Percentiles rank a stretch among this genome's conserved stretches.
Evolutionary conservation across 2,329 filamentous ascomycete genomes (phyloP).

Genomic region (Diaporthe vaccinii): DNA sequence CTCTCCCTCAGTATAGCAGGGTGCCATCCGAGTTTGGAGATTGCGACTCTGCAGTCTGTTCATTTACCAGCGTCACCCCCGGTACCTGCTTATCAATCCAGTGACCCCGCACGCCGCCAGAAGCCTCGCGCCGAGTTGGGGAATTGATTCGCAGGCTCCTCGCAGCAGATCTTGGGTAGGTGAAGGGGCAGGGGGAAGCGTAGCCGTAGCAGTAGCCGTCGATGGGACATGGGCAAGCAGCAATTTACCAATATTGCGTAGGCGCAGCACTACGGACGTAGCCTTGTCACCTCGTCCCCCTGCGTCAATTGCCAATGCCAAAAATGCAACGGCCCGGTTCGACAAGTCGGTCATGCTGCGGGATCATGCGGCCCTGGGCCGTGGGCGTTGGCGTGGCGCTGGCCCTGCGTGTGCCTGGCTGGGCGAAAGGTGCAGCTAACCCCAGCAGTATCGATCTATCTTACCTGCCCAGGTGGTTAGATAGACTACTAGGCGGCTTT

Average conservation of each 20-base stretch:
- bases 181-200: not conserved
- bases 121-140: constrained; percentile 3
- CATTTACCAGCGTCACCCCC: not conserved
- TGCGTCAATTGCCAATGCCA: constrained; percentile 19
- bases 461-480: not conserved
- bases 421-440: not conserved
- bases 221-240: not conserved
- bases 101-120: not conserved
- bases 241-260: not conserved
- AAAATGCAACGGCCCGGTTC: constrained; percentile 26
- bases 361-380: constrained; percentile 9
- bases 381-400: not conserved
- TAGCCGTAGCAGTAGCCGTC: not conserved
- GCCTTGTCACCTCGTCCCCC: not conserved
- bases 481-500: not conserved
- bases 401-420: not conserved
- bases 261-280: not conserved
- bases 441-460: not conserved
- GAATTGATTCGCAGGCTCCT: constrained; percentile 13
- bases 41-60: constrained; percentile 13
- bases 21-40: constrained; percentile 17
- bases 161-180: not conserved
- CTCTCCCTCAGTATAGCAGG: not conserved
- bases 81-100: not conserved
- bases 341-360: constrained; percentile 22